Base-by-base conservation (phyloP, 306 rosid genomes). In the Inga oerstediana region DNA sequence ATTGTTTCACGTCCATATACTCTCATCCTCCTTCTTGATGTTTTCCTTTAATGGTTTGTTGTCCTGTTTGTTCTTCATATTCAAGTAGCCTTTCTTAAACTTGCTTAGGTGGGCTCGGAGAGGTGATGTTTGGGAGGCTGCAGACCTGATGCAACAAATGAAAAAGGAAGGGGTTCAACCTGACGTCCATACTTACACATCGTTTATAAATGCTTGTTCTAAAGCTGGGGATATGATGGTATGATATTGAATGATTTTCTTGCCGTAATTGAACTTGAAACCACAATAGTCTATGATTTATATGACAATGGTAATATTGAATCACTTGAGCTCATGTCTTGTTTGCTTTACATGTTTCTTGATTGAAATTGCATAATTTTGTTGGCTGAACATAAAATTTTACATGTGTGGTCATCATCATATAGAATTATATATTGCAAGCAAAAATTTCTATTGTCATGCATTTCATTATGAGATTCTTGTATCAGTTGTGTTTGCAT, bases 111-210 rank as follows among this genome's bases (percentile, higher is more conserved):
- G 98, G 98, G 98, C 97, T 80, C 94, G 99, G 84, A 89, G 97
- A 84, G 97, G 99, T 65, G 99, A 96, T 67, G 91, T 96, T 84
- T 96, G 99, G 99, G 99, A 96, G 93, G 99, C 99, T 77, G 93
- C 99, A 61, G 99, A 96, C 88, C 87, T 96, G 88, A 91, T 96
- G 93, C 94, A 91, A 87, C 98, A 92, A 70, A 96, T 96, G 99
- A 94, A 85, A 87, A 83, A 59, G 84, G 99, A 92, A 85, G 91
- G 85, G 62, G 92, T 92, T 83, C 97, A 84, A 79, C 95, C 99
- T 75, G 99, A 96, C 81, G 89, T 96, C 70, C 99, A 92, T 77
- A 90, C 98, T 32, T 96, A 96, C 92, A 92, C 99, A 2, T 96
- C 99, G 67, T 96, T 92, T 85, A 84, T 96, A 81, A 96, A 92